Evolutionary conservation across 75 land plant genomes (phyloP).

Genomic region (Cryptomeria japonica): DNA sequence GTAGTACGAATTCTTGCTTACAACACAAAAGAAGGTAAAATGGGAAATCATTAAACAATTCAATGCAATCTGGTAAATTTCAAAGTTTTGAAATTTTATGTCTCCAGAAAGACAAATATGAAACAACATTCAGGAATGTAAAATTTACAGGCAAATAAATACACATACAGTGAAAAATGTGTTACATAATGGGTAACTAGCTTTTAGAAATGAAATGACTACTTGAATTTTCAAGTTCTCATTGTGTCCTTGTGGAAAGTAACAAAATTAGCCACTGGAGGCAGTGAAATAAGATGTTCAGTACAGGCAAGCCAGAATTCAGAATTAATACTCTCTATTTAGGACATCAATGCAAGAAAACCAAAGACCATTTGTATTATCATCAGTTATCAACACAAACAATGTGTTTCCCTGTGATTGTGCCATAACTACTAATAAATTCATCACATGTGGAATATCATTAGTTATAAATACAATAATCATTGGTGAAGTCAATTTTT

Average conservation of each 20-base stretch:
- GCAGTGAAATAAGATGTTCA: conserved; percentile 89
- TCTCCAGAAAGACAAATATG: background rate
- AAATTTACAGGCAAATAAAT: background rate
- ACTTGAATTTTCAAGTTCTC: conserved; percentile 67
- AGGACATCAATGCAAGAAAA: background rate
- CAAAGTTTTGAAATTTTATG: background rate
- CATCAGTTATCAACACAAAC: no score
- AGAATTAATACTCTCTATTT: conserved; percentile 71
- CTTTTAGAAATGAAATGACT: background rate
- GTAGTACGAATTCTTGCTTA: background rate
- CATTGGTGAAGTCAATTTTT: background rate
- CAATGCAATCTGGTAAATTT: background rate
- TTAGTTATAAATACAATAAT: no score
- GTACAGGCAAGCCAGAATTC: conserved; percentile 99
- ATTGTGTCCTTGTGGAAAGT: conserved; percentile 98
- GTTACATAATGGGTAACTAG: background rate
- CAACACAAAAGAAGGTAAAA: background rate
- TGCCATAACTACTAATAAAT: no score
- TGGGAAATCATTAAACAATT: background rate
- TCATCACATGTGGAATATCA: background rate
- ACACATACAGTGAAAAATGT: background rate
- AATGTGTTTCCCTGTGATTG: no score
- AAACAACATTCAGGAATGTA: background rate
- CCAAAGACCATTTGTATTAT: conserved; percentile 1
- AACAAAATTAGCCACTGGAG: conserved; percentile 82